Evolutionary conservation across 2,329 filamentous ascomycete genomes (phyloP).

Genomic region (Pyrenophora seminiperda): DNA sequence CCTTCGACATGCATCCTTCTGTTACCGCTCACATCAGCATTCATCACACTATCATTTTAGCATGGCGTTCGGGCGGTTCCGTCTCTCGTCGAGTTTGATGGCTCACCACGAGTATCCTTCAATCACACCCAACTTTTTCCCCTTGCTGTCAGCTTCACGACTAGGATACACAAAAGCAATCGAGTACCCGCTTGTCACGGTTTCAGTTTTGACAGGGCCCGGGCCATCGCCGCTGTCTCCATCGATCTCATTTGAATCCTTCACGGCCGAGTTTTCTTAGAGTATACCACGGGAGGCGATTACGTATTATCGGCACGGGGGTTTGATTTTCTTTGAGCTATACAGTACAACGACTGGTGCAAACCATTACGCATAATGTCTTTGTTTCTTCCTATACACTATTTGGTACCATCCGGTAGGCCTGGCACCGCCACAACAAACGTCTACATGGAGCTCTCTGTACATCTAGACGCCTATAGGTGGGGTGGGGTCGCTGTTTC

Average conservation of each 20-base stretch:
- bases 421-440: conserved; percentile 8
- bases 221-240: conserved; percentile 7
- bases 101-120: conserved; percentile 26
- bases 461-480: conserved; percentile 22
- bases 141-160: conserved; percentile 24
- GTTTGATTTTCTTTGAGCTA: conserved; percentile 4
- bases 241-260: conserved; percentile 19
- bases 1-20: conserved; percentile 16
- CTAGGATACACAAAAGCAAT: conserved; percentile 43
- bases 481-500: conserved; percentile 30
- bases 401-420: conserved; percentile 28
- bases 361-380: conserved; percentile 26
- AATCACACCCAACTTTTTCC: conserved; percentile 28
- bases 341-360: conserved; percentile 24
- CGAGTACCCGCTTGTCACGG: conserved; percentile 29
- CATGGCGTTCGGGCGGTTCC: conserved; percentile 43
- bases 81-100: conserved; percentile 25
- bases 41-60: conserved; percentile 39
- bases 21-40: conserved; percentile 17
- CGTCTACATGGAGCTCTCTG: conserved; percentile 20
- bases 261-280: conserved; percentile 13
- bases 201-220: conserved; percentile 38
- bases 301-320: neutral
- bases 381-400: conserved; percentile 22
- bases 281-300: neutral